phyloP scores from a whole-genome alignment of 805 yeast genomes.

The Cyberlindnera suaveolens region DNA sequence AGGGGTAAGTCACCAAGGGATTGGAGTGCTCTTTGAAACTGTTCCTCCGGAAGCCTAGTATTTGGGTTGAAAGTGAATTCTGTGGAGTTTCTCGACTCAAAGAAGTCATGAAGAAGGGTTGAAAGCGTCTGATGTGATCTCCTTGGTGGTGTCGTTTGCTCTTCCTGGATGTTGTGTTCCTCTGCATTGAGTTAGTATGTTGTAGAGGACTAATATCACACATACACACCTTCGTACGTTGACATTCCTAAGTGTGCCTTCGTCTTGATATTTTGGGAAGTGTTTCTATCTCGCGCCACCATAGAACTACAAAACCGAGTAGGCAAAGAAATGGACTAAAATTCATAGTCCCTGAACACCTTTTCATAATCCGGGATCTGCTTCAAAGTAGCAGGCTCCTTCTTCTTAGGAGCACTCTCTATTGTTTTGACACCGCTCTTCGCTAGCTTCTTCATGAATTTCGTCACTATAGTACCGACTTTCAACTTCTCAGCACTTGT shows the following conservation, averaged over 20 bases:
- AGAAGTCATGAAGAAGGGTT: constrained; percentile 10
- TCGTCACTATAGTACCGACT: constrained; percentile 42
- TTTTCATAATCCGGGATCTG: constrained; percentile 1
- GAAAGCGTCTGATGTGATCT: constrained; percentile 17
- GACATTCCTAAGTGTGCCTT: constrained; percentile 19
- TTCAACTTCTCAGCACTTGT: constrained; percentile 40
- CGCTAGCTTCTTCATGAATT: constrained; percentile 43
- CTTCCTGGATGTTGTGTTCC: constrained; percentile 22
- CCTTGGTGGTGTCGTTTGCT: constrained; percentile 2
- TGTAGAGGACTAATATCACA: background rate
- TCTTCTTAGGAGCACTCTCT: background rate
- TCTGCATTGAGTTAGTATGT: constrained; percentile 13
- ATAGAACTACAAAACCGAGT: background rate
- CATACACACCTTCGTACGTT: constrained; percentile 28
- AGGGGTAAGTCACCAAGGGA: constrained; percentile 15
- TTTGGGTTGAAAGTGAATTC: constrained; percentile 7
- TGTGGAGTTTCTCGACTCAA: constrained; percentile 16
- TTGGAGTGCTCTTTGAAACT: constrained; percentile 14
- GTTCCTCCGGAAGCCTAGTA: constrained; percentile 4
- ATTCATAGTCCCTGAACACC: constrained; percentile 7
- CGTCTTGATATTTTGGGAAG: background rate
- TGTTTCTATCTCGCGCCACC: background rate
- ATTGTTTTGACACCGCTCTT: background rate
- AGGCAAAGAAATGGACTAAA: background rate
- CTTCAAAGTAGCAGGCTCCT: background rate